Evolutionary conservation across 371 early-diverging fungal genomes (phyloP), one percentile per base, ranked within the genome.

Genomic region (Nematocida parisii): DNA sequence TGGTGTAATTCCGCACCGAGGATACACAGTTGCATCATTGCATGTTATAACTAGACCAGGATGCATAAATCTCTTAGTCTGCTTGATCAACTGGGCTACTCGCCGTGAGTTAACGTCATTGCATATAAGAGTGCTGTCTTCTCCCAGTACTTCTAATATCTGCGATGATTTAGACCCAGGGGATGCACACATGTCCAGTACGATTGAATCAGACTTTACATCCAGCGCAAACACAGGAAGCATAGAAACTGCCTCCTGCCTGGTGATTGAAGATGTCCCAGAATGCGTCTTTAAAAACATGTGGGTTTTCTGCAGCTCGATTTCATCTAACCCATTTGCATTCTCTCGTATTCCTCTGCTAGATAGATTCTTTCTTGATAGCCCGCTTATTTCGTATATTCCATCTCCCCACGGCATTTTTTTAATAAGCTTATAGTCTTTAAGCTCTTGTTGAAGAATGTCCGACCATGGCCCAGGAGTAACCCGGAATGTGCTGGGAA

Each of bases 241-340:
- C 97, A 97, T 97, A 87, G 93, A 93, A 58, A 97, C 98, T 11
- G 92, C 92, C 84, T 97, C 98, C 88, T 97, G 97, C 58, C 97
- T 89, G 84, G 92, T 93, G 71, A 97, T 91, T 85, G 94, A 93
- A 74, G 97, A 96, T 89, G 90, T 85, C 62, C 58, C 46, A 6
- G 82, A 73, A 52, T 83, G 66, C 39, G 39, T 64, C 15, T 83
- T 66, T 5, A 87, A 44, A 77, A 85, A 74, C 40, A 67, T 55
- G 45, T 75, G 45, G 27, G 81, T 82, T 60, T 71, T 72, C 27
- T 72, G 58, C 13, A 75, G 71, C 52, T 71, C 71, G 24, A 72
- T 68, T 11, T 15, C 47, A 18, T 66, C 66, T 22, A 82, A 20
- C 15, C 22, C 33, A 9, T 39, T 58, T 33, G 33, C 56, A 57